Base-by-base conservation (phyloP, 345 rosid species). In the Fremontodendron californicum region DNA sequence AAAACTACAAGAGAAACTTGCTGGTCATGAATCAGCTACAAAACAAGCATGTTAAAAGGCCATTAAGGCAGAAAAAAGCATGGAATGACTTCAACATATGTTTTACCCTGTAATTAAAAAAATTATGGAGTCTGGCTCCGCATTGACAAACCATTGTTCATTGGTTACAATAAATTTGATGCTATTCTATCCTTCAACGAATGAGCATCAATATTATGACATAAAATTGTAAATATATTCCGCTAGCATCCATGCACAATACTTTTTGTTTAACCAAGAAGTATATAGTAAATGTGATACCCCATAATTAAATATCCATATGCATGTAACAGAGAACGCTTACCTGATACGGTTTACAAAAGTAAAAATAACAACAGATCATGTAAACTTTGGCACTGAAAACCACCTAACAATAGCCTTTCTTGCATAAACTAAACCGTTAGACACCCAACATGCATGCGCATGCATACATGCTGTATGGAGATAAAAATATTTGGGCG, bases 291-390 rank as follows among this genome's bases (percentile, higher is more conserved):
- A 62, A 33, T 27, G 67, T 62, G 21, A 5, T 6, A 18, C 15
- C 40, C 1, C 67, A 31, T 13, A 61, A 62, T 11, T n/a, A 65
- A 65, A 10, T 19, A 64, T 19, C 29, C 49, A 19, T 39, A 65
- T 39, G 27, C 71, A 65, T 65, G 46, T 37, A 9, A 65, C 15
- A 65, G 1, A 65, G 25, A 39, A 65, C 3, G 71, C 48, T 39
- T 65, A 65, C 49, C 71, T n/a, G 48, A 9, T 65, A n/a, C 49
- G n/a, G 13, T 65, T 65, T 65, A 19, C n/a, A 63, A 63, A 29
- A n/a, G 48, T 65, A 65, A 65, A 39, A 31, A 3, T n/a, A 62
- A 12, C 25, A 65, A 39, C 8, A 64, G 25, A 64, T 64, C 69
- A 35, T 29, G 58, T 33, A 27, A 19, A 46, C 23, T 29, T 7